Evolutionary conservation across 2,329 filamentous ascomycete species (phyloP), one percentile per base, ranked within the genome.

Genomic region (Capronia americana): DNA sequence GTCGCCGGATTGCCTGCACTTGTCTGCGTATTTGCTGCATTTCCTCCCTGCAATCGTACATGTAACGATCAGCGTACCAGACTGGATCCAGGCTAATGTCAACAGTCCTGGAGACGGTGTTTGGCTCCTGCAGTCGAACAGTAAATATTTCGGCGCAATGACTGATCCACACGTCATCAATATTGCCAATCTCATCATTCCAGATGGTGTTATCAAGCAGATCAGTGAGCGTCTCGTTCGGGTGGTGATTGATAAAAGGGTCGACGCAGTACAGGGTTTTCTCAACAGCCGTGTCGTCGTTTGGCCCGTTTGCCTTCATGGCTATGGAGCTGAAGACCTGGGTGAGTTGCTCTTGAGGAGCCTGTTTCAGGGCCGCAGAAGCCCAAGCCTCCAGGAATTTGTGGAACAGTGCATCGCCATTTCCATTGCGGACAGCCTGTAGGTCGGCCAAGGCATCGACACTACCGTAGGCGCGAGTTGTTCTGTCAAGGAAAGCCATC

Each of bases 21-120:
- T 77, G 59, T 50, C 65, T 64, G 14, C 84, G 82, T 64, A 87
- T 81, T 8, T 80, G 77, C 51, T 79, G 79, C 17, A 84, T 80
- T 10, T 80, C 72, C 1, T 79, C 78, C 63, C 81, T 79, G 65
- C 84, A 85, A 67, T 80, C 77, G 57, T 84, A 79, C 54, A 88
- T 77, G 73, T 89, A 90, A 54, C 87, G 82, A 75, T 89, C 87
- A 4, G 85, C 81, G 69, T 86, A 87, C 72, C 87, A 82, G 1
- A 80, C 78, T 1, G 81, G 74, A 3, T 86, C 86, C 20, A 88
- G 79, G 5, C 82, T 82, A 51, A 88, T 75, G 30, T 81, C 78
- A 26, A 84, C 70, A 34, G 41, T 73, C 70, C 74, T 51, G 14
- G 63, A 38, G 69, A 76, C 34, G 76, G 76, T 32, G 81, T 71